Percentiles rank a stretch among this genome's conserved stretches.
phyloP scores from a whole-genome alignment of 2,329 filamentous ascomycete species.

The Achaetomium macrosporum region DNA sequence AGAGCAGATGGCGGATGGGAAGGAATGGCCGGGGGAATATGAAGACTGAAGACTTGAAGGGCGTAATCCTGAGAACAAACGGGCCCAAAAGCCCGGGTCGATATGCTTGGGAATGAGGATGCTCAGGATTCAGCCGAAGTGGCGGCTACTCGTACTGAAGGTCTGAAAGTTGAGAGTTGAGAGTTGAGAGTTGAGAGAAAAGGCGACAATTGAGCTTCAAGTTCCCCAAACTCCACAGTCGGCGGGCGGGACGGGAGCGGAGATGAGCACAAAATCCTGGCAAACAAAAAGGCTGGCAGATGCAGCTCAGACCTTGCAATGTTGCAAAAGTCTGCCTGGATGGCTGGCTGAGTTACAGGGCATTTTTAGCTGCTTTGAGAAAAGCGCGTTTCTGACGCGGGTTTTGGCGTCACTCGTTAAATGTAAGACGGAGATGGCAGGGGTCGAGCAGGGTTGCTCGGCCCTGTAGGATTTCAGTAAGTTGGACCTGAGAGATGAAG shows the following conservation, averaged over 20 bases:
- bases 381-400: slow-evolving; percentile 22
- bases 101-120: neutral
- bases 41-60: neutral
- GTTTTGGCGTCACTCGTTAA: slow-evolving; percentile 25
- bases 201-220: neutral
- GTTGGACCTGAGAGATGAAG: neutral
- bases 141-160: too few relatives aligned
- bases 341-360: slow-evolving; percentile 10
- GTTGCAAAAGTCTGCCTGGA: slow-evolving; percentile 7
- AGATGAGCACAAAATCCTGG: slow-evolving; percentile 8
- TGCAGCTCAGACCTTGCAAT: slow-evolving; percentile 10
- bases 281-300: slow-evolving; percentile 5
- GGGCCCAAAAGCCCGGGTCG: neutral
- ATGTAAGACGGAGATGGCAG: neutral
- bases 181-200: neutral
- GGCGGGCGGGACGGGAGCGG: neutral
- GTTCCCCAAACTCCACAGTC: neutral
- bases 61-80: neutral
- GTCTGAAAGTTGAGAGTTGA: too few relatives aligned
- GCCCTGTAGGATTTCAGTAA: neutral
- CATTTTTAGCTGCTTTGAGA: slow-evolving; percentile 9
- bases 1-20: neutral
- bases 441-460: neutral
- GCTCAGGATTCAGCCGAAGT: too few relatives aligned
- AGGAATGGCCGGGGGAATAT: neutral